phyloP scores from a whole-genome alignment of 805 yeast genomes.

The Zygosaccharomyces siamensis region DNA sequence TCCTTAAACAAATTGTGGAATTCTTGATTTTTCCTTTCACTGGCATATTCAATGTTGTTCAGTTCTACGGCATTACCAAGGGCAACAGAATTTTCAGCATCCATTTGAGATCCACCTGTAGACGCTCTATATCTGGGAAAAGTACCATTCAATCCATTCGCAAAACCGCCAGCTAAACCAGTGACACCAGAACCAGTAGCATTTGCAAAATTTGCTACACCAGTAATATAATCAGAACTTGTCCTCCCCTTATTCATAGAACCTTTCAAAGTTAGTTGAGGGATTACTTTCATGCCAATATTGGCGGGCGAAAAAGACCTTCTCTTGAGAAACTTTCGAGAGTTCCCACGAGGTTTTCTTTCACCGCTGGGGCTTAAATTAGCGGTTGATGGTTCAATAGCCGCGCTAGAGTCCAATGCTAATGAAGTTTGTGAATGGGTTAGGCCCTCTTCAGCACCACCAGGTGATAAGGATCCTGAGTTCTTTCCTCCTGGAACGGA shows the following conservation, averaged over 20 bases:
- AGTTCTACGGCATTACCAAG: constrained; percentile 11
- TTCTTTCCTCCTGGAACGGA: constrained; percentile 12
- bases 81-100: constrained; percentile 13
- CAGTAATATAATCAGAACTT: constrained; percentile 9
- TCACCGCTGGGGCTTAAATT: constrained; percentile 10
- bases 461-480: neutral
- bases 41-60: constrained; percentile 35
- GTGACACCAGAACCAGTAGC: constrained; percentile 2
- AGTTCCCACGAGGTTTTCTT: constrained; percentile 27
- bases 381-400: constrained; percentile 1
- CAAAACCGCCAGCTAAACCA: constrained; percentile 3
- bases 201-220: constrained; percentile 2
- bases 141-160: constrained; percentile 1
- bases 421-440: neutral
- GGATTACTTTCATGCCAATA: constrained; percentile 21
- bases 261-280: constrained; percentile 12
- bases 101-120: constrained; percentile 11
- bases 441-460: constrained; percentile 2
- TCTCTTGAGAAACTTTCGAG: constrained; percentile 24
- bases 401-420: neutral
- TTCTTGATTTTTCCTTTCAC: constrained; percentile 51
- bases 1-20: constrained; percentile 57
- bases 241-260: constrained; percentile 14
- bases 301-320: constrained; percentile 30
- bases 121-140: neutral